phyloP scores from a whole-genome alignment of 768 basidiomycete species.

The Termitomyces titanicus region DNA sequence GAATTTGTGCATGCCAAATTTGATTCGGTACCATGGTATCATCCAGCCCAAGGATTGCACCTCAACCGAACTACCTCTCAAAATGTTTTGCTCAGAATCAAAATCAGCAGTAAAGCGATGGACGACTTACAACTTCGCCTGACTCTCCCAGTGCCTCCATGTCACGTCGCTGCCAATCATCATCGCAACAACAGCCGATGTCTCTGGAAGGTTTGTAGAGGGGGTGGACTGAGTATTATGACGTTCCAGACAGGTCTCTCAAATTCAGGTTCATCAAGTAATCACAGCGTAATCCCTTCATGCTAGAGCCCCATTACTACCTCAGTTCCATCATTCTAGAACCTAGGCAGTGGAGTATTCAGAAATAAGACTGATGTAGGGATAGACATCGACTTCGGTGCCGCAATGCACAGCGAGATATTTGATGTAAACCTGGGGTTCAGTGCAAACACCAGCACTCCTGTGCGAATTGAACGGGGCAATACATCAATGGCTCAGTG shows the following conservation, averaged over 20 bases:
- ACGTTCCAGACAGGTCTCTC: not conserved
- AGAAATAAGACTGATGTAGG: not conserved
- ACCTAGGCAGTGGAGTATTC: not conserved
- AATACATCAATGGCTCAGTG: conserved; percentile 10
- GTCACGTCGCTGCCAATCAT: conserved; percentile 8
- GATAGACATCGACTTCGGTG: conserved; percentile 9
- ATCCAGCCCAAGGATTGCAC: conserved; percentile 35
- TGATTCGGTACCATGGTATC: conserved; percentile 44
- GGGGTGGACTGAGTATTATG: not conserved
- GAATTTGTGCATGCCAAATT: conserved; percentile 45
- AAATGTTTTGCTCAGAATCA: conserved; percentile 38
- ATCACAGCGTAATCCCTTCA: conserved; percentile 6
- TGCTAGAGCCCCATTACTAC: conserved; percentile 3
- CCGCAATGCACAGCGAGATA: not conserved
- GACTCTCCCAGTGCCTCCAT: not conserved
- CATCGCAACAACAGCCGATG: conserved; percentile 4
- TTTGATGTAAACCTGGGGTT: not conserved
- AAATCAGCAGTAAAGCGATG: not conserved
- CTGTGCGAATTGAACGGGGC: not conserved
- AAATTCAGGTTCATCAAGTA: conserved; percentile 1
- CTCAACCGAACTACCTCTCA: conserved; percentile 39
- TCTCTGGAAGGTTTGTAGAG: not conserved
- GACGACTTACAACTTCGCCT: not conserved
- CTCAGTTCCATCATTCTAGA: conserved; percentile 9
- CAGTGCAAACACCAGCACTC: not conserved